Evolutionary conservation across 2,329 filamentous ascomycete genomes (phyloP), one percentile per base, ranked within the genome.

Genomic region (Fonsecaea pedrosoi): DNA sequence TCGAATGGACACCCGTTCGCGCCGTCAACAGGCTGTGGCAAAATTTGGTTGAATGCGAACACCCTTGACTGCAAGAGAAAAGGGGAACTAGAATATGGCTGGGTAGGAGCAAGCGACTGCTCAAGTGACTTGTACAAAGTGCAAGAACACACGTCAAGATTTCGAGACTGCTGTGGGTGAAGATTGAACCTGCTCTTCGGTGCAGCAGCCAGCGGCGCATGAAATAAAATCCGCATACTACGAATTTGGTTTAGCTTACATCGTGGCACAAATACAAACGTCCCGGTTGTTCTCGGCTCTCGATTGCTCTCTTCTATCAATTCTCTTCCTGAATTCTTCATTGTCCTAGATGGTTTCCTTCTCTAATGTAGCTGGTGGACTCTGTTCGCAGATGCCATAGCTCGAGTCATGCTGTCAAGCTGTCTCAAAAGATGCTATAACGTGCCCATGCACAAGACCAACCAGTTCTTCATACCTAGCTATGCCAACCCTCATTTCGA

Each of bases 401-500:
- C 18, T 30, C 18, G 12, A 50, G 9, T 25, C 21, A 30, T 50
- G 21, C 21, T 50, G 18, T 30, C 21, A 25, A 25, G 45, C 45
- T 30, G 18, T 12, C 45, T 9, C 21, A 25, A 25, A 4, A 8
- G 9, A 25, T 50, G 21, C 45, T 10, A 50, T 9, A 25, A 50
- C 25, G 12, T 25, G 45, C 18, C 8, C 10, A 21, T 12, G 12
- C 45, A 30, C 9, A 18, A 30, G 18, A 40, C 57, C 5, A 60
- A 6, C 34, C 40, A 18, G 6, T 5, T 6, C 34, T 34, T 4
- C 8, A 7, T 60, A 5, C n/a, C 40, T 35, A 3, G 25, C 57
- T 25, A 54, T 61, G 35, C 48, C 42, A 34, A 34, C 25, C 40
- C 37, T 66, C 54, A 67, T 45, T 66, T 68, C 18, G 66, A 78